Base-by-base conservation (phyloP, 768 basidiomycete species). In the Botryobasidium botryosum region DNA sequence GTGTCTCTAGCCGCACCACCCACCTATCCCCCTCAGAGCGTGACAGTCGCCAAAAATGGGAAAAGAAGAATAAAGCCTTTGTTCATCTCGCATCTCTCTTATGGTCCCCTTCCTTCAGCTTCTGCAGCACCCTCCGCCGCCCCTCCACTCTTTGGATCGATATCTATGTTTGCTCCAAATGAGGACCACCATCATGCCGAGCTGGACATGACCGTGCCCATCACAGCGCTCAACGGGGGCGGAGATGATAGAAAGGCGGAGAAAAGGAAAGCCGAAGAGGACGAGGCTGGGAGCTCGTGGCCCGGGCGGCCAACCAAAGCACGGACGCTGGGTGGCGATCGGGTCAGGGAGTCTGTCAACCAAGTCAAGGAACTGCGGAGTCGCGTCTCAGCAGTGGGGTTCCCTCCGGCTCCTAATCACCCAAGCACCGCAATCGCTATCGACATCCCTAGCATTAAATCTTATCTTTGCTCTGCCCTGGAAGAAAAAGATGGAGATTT, bases 301-400 rank as follows among this genome's bases (percentile, higher is more conserved):
- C n/a, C 20, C 37, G 12, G 12, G 10, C 52, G 56, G 12, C 47
- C 46, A 13, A 56, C 53, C 24, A 67, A 62, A 51, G 51, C 67
- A 12, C 61, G 71, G 42, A 86, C 85, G 13, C 61, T 86, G 21
- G 83, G 83, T 24, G 82, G 81, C 0, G 78, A 77, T 52, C 64
- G 72, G 24, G 56, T 64, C 41, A 62, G 76, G 54, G 73, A 69
- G 27, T 52, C 59, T 47, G 62, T 72, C 23, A 39, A 36, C 8
- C 48, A 67, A 15, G 63, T 74, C 12, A 73, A 70, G 52, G 75
- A 82, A 56, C 68, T 90, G 5, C 40, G 59, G 25, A n/a, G n/a
- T n/a, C n/a, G n/a, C n/a, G n/a, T n/a, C n/a, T n/a, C n/a, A n/a
- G n/a, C n/a, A n/a, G n/a, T n/a, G n/a, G n/a, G n/a, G n/a, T n/a